Evolutionary conservation across 768 basidiomycete species (phyloP).

Genomic region (Pulveroboletus ravenelii): DNA sequence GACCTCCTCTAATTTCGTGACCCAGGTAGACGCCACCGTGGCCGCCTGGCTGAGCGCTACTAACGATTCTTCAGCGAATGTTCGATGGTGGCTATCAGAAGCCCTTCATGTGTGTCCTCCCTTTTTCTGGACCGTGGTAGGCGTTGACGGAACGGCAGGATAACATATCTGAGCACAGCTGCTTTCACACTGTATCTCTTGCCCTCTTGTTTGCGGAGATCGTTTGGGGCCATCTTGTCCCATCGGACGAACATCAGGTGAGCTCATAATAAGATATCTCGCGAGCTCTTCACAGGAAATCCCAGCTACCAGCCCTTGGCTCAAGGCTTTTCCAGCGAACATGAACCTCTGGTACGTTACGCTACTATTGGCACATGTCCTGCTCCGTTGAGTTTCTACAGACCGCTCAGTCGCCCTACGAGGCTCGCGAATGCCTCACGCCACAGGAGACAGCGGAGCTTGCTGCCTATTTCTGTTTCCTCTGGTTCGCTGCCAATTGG

Average conservation of each 20-base stretch:
- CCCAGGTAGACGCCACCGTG: slow-evolving; percentile 48
- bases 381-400: slow-evolving; percentile 3
- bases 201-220: slow-evolving; percentile 45
- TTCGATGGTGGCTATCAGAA: slow-evolving; percentile 76
- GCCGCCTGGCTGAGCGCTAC: not conserved
- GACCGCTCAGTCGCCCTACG: slow-evolving; percentile 5
- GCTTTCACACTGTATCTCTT: slow-evolving; percentile 83
- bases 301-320: slow-evolving; percentile 25
- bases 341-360: slow-evolving; percentile 18
- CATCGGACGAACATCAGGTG: slow-evolving; percentile 6
- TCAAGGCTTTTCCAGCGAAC: slow-evolving; percentile 11
- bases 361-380: not conserved
- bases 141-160: slow-evolving; percentile 36
- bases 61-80: slow-evolving; percentile 36
- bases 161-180: slow-evolving; percentile 89
- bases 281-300: not conserved
- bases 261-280: not conserved
- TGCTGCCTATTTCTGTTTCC: slow-evolving; percentile 74
- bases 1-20: slow-evolving; percentile 86
- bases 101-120: slow-evolving; percentile 68
- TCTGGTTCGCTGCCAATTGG: slow-evolving; percentile 98
- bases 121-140: not conserved
- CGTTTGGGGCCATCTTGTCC: slow-evolving; percentile 4
- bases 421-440: slow-evolving; percentile 44
- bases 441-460: slow-evolving; percentile 69